Evolutionary conservation across 805 yeast species (phyloP).

Genomic region (Spathaspora hagerdaliae): DNA sequence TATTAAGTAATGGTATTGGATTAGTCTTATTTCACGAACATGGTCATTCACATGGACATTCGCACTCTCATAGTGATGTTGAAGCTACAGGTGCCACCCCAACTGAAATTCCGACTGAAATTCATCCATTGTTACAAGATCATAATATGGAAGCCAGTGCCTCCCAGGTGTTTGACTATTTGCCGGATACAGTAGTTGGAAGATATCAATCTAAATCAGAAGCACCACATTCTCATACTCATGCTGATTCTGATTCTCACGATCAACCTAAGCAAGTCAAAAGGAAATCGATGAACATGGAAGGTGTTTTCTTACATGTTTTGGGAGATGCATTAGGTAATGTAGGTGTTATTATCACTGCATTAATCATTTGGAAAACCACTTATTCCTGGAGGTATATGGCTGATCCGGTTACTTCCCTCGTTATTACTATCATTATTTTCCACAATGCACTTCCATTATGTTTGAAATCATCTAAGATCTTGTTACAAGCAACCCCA

Average conservation of each 20-base stretch:
- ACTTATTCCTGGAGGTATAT: conserved; percentile 84
- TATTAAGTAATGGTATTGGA: conserved; percentile 79
- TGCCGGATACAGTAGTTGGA: conserved; percentile 47
- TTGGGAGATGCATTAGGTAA: conserved; percentile 96
- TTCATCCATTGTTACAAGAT: neutral
- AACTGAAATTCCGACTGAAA: conserved; percentile 10
- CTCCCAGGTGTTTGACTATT: conserved; percentile 28
- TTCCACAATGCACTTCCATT: conserved; percentile 89
- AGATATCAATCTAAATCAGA: conserved; percentile 17
- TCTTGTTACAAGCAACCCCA: conserved; percentile 90
- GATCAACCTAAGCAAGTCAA: conserved; percentile 16
- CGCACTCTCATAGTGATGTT: conserved; percentile 41
- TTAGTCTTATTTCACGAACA: conserved; percentile 82
- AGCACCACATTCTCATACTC: conserved; percentile 1
- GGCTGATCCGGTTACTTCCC: conserved; percentile 81
- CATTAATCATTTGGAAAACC: conserved; percentile 90
- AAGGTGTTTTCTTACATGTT: conserved; percentile 93
- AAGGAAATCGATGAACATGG: conserved; percentile 84
- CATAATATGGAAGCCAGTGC: conserved; percentile 1
- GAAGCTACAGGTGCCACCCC: conserved; percentile 23
- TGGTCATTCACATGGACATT: conserved; percentile 47
- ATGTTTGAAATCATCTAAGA: conserved; percentile 81
- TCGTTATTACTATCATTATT: conserved; percentile 81
- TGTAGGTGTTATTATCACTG: conserved; percentile 86
- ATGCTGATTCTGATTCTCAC: conserved; percentile 8